Evolutionary conservation across 768 basidiomycete species (phyloP).

Genomic region (Mycena rebaudengoi): DNA sequence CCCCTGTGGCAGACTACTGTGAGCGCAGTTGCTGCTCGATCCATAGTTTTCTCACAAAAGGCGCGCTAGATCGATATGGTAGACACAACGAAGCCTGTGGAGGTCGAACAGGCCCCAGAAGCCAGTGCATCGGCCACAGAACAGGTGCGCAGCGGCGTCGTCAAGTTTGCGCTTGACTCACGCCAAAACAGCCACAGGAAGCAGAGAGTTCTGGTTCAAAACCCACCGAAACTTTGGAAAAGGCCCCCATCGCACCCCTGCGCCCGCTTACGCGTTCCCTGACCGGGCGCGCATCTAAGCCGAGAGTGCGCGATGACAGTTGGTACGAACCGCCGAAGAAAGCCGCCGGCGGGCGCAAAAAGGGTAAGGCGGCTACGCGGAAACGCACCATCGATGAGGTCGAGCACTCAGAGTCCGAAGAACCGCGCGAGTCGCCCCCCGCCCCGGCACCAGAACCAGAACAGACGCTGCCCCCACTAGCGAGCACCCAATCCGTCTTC

Average conservation of each 20-base stretch:
- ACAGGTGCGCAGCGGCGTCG: background rate
- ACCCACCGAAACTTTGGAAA: background rate
- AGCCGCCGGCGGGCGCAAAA: conserved; percentile 2
- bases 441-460: background rate
- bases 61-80: background rate
- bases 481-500: conserved; percentile 9
- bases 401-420: conserved; percentile 13
- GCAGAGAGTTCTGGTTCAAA: background rate
- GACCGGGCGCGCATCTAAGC: conserved; percentile 21
- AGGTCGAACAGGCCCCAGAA: background rate
- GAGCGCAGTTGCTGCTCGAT: background rate
- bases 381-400: conserved; percentile 20
- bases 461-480: conserved; percentile 1
- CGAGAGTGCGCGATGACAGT: conserved; percentile 19
- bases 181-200: background rate
- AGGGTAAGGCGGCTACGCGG: conserved; percentile 5
- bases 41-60: background rate
- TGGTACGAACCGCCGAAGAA: conserved; percentile 22
- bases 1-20: conserved; percentile 5
- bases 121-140: background rate
- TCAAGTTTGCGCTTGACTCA: background rate
- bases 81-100: conserved; percentile 1
- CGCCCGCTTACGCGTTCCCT: conserved; percentile 18
- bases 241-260: background rate
- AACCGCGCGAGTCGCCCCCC: background rate